Evolutionary conservation across 768 basidiomycete genomes (phyloP), one percentile per base, ranked within the genome.

Genomic region (Naganishia kalamii): DNA sequence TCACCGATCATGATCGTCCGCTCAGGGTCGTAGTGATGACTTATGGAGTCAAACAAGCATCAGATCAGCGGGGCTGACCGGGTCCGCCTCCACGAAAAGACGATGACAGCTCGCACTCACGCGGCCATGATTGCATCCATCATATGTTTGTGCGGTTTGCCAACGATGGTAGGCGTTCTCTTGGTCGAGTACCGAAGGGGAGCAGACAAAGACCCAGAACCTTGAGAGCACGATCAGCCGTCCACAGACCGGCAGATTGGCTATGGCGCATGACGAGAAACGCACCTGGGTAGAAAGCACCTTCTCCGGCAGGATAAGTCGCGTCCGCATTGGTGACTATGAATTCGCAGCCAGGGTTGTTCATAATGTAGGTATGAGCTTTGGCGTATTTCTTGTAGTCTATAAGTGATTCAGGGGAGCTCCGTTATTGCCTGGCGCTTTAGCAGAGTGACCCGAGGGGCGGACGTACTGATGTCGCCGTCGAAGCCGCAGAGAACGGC

Each of bases 401-500:
- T 77, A 48, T 33, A 23, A 35, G 19, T n/a, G 13, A 47, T 35
- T n/a, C 19, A 23, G 25, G 27, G 5, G 8, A 33, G 12, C 47
- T 15, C 3, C 49, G 35, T 23, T 41, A 19, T n/a, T n/a, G n/a
- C n/a, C n/a, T n/a, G n/a, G n/a, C n/a, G n/a, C 44, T 10, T 47
- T 17, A 47, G 11, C 60, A 3, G 41, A 29, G 43, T 15, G 17
- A 44, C 4, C 27, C 25, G 44, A 13, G 48, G 37, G 35, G 27
- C 29, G 0, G 3, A 70, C 76, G 66, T 51, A 76, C 76, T 96
- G 75, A 96, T 83, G 70, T 82, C 81, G 25, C 83, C 83, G 79
- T 97, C 94, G 27, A 93, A 84, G 1, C 94, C 94, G 75, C 92
- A 93, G n/a, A 98, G 82, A 15, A 99, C 94, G 11, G 90, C 93